These are phyloP conservation scores for Jaminaea rosea DNA, from an alignment of 1,284 basidiomycete genomes.

Conservation along the genomic window DNA sequence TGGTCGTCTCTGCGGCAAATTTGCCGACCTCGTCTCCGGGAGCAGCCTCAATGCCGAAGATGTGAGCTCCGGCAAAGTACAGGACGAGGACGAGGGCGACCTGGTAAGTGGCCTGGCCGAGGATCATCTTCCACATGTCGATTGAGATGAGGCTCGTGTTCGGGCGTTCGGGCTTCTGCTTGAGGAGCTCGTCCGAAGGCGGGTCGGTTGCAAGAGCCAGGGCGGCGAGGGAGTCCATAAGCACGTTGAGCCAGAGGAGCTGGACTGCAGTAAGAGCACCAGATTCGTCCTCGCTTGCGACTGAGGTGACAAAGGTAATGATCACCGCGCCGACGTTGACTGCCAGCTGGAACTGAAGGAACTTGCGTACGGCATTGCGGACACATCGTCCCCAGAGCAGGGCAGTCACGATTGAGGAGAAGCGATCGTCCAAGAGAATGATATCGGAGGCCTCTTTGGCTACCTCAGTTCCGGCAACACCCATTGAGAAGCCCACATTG, in stretches of 20 bases:
- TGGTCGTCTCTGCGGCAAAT: neutral
- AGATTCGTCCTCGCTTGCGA: slow-evolving; percentile 66
- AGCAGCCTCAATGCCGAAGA: slow-evolving; percentile 52
- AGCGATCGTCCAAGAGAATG: slow-evolving; percentile 92
- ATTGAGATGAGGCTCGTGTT: slow-evolving; percentile 77
- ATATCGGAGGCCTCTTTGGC: slow-evolving; percentile 99
- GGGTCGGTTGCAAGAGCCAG: slow-evolving; percentile 94
- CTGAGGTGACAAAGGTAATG: slow-evolving; percentile 83
- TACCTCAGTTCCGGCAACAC: slow-evolving; percentile 94
- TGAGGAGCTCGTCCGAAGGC: slow-evolving; percentile 67
- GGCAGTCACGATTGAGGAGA: slow-evolving; percentile 83
- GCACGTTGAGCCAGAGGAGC: slow-evolving; percentile 87
- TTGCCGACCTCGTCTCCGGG: slow-evolving; percentile 40
- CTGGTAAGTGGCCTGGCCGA: slow-evolving; percentile 82
- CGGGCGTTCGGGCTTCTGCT: slow-evolving; percentile 83
- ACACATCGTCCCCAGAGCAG: slow-evolving; percentile 99
- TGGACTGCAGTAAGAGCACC: slow-evolving; percentile 89
- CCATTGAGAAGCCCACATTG: slow-evolving; percentile 59
- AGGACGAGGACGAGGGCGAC: slow-evolving; percentile 74
- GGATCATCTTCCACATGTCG: slow-evolving; percentile 74
- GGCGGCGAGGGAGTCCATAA: slow-evolving; percentile 94
- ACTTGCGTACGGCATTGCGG: slow-evolving; percentile 93
- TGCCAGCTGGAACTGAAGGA: slow-evolving; percentile 94
- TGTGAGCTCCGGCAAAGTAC: slow-evolving; percentile 70
- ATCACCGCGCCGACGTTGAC: slow-evolving; percentile 92